Percentiles rank a stretch among this genome's conserved stretches.
These are phyloP conservation scores for Breviolum minutum DNA, from an alignment of 73 alveolate genomes.

Conservation along the genomic window DNA sequence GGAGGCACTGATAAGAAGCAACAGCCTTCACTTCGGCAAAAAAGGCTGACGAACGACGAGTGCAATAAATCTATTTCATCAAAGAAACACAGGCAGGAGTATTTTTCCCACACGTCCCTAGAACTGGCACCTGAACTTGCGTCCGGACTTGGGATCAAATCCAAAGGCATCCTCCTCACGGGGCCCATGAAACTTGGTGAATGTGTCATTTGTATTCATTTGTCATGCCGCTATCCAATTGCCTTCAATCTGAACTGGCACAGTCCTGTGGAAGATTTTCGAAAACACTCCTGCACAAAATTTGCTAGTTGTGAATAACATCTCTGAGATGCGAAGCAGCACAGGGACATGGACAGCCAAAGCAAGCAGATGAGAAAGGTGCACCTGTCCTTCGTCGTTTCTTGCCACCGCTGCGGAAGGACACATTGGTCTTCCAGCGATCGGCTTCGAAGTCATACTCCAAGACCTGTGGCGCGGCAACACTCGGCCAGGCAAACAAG, in stretches of 20 bases:
- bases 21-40: slow-evolving; percentile 21
- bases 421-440: slow-evolving; percentile 66
- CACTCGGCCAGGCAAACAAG: not conserved
- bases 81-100: too few species aligned
- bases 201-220: not conserved
- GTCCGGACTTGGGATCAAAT: slow-evolving; percentile 84
- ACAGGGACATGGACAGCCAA: too few species aligned
- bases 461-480: slow-evolving; percentile 32
- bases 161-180: slow-evolving; percentile 90
- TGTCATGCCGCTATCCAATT: not conserved
- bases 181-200: not conserved
- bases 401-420: slow-evolving; percentile 50
- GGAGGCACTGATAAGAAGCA: slow-evolving; percentile 81
- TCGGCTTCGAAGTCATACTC: slow-evolving; percentile 84
- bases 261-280: slow-evolving; percentile 79
- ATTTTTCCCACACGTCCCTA: not conserved
- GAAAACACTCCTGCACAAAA: slow-evolving; percentile 43
- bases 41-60: not conserved
- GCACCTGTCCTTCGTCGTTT: slow-evolving; percentile 5
- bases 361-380: not conserved
- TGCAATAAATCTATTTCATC: too few species aligned
- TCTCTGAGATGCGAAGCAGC: too few species aligned
- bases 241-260: not conserved
- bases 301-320: not conserved
- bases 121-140: slow-evolving; percentile 46